These are phyloP conservation scores for Shiraia bambusicola DNA, from an alignment of 2,329 filamentous ascomycete species.

Conservation along the genomic window DNA sequence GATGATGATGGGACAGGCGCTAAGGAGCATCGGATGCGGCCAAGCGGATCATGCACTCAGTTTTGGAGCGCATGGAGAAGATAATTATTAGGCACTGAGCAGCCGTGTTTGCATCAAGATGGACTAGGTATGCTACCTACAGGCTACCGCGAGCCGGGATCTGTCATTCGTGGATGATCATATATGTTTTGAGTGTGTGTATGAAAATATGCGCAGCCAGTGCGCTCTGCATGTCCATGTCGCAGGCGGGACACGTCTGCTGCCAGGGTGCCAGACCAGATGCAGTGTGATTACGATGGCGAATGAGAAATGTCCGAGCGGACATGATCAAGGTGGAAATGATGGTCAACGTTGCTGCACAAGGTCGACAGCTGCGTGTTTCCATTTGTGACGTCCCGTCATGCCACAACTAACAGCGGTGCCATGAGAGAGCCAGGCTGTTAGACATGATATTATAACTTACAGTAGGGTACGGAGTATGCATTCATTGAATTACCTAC, in stretches of 20 bases:
- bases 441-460: constrained; percentile 1
- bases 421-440: constrained; percentile 1
- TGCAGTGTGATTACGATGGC: constrained; percentile 7
- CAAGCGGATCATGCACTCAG: constrained; percentile 8
- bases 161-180: constrained; percentile 1
- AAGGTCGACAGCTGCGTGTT: constrained; percentile 2
- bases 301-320: constrained; percentile 2
- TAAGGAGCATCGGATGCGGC: constrained; percentile 12
- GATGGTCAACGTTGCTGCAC: constrained; percentile 8
- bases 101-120: constrained; percentile 3
- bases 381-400: background rate
- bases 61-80: constrained; percentile 1
- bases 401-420: no score
- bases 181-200: constrained; percentile 3
- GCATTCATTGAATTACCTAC: background rate
- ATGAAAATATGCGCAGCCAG: background rate
- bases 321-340: background rate
- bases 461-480: background rate
- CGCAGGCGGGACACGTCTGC: constrained; percentile 6
- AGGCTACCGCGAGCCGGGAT: constrained; percentile 2
- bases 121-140: no score
- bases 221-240: constrained; percentile 1
- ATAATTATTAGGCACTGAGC: no score
- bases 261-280: constrained; percentile 3
- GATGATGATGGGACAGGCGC: constrained; percentile 10